Percentiles rank a stretch among this genome's conserved stretches.
Evolutionary conservation across 2,329 filamentous ascomycete genomes (phyloP).

Genomic region (Beauveria sp.): DNA sequence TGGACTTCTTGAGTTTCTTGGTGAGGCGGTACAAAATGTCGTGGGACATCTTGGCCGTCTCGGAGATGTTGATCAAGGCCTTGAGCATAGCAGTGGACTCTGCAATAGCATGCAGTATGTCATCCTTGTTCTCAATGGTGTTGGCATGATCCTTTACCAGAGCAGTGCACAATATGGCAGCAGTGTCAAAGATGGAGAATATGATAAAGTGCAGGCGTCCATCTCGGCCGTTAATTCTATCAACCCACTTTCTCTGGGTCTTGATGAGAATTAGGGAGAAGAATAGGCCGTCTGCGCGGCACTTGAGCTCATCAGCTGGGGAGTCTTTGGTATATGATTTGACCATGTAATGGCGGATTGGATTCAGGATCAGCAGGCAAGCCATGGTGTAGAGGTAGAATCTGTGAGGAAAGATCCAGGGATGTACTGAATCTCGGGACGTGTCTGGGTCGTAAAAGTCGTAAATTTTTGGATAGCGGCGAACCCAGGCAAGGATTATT

Average conservation of each 20-base stretch:
- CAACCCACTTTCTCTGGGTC: slow-evolving; percentile 32
- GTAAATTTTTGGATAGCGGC: slow-evolving; percentile 33
- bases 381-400: slow-evolving; percentile 36
- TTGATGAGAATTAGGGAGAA: slow-evolving; percentile 34
- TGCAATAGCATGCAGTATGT: slow-evolving; percentile 31
- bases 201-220: slow-evolving; percentile 44
- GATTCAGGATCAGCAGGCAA: slow-evolving; percentile 38
- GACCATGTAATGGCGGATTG: slow-evolving; percentile 39
- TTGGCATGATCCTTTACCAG: slow-evolving; percentile 38
- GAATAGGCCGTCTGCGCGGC: slow-evolving; percentile 33
- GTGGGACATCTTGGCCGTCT: slow-evolving; percentile 28
- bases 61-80: slow-evolving; percentile 23
- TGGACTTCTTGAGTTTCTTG: slow-evolving; percentile 19
- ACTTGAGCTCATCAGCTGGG: slow-evolving; percentile 24
- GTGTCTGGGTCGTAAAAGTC: slow-evolving; percentile 31
- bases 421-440: slow-evolving; percentile 29
- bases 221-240: slow-evolving; percentile 36
- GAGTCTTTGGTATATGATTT: slow-evolving; percentile 23
- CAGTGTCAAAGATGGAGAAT: slow-evolving; percentile 44
- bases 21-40: slow-evolving; percentile 25
- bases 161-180: slow-evolving; percentile 41
- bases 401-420: slow-evolving; percentile 39
- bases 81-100: slow-evolving; percentile 26
- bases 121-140: slow-evolving; percentile 23
- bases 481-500: slow-evolving; percentile 33